These are phyloP conservation scores for Magnolia kwangsiensis DNA, from an alignment of 164 flowering plant genomes.

Conservation along the genomic window DNA sequence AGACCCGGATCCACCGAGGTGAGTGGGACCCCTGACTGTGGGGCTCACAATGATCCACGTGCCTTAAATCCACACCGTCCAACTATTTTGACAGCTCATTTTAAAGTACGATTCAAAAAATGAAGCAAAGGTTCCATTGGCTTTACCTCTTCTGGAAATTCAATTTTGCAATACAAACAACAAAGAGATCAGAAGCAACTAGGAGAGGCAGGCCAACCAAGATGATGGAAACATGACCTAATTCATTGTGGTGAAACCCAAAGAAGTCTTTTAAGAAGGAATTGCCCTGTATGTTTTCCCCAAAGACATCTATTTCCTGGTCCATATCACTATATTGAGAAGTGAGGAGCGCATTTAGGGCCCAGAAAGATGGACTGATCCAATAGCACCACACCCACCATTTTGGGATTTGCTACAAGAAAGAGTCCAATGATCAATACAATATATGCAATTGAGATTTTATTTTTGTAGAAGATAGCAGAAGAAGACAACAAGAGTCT, in stretches of 20 bases:
- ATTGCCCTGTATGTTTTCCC: not conserved
- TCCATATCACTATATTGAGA: constrained; percentile 2
- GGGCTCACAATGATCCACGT: too few species aligned
- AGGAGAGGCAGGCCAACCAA: constrained; percentile 1
- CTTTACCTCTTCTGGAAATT: constrained; percentile 9
- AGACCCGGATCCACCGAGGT: too few species aligned
- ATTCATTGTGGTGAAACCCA: constrained; percentile 1
- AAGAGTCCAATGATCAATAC: too few species aligned
- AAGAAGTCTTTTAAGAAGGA: constrained; percentile 3
- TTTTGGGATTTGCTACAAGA: constrained; percentile 1
- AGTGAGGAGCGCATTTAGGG: constrained; percentile 1
- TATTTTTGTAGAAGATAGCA: too few species aligned
- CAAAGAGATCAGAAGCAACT: constrained; percentile 4
- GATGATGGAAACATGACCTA: not conserved
- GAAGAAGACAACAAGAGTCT: too few species aligned
- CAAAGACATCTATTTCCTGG: not conserved
- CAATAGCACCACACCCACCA: constrained; percentile 10
- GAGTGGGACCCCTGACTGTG: too few species aligned
- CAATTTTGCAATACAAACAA: not conserved
- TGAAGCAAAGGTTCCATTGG: too few species aligned
- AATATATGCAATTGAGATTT: too few species aligned
- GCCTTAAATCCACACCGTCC: too few species aligned
- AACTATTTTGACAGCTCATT: too few species aligned
- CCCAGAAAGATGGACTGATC: constrained; percentile 4
- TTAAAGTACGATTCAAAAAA: too few species aligned